phyloP scores from a whole-genome alignment of 495 filamentous ascomycete species.

The Penicillium antarcticum region DNA sequence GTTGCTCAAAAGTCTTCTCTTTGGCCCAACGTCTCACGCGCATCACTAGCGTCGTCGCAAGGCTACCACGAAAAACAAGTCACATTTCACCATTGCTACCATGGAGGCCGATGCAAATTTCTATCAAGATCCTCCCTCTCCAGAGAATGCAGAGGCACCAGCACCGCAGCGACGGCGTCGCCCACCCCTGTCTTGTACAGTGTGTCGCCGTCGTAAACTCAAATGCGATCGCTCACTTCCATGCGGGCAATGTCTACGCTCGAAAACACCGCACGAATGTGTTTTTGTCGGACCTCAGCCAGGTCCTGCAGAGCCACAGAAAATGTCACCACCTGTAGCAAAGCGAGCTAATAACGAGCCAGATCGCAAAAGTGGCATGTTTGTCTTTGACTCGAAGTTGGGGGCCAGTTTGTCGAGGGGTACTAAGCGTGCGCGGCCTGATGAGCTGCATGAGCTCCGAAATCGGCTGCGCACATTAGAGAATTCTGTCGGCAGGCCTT shows the following conservation, averaged over 20 bases:
- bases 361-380: slow-evolving; percentile 24
- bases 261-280: slow-evolving; percentile 35
- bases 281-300: slow-evolving; percentile 30
- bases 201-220: slow-evolving; percentile 64
- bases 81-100: background rate
- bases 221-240: slow-evolving; percentile 67
- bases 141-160: slow-evolving; percentile 8
- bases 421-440: slow-evolving; percentile 25
- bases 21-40: background rate
- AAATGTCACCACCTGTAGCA: slow-evolving; percentile 14
- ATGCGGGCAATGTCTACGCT: slow-evolving; percentile 62
- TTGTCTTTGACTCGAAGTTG: slow-evolving; percentile 39
- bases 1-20: no score
- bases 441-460: slow-evolving; percentile 35
- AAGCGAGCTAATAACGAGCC: slow-evolving; percentile 17
- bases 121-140: slow-evolving; percentile 2
- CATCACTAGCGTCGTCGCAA: slow-evolving; percentile 1
- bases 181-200: slow-evolving; percentile 40
- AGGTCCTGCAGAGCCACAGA: slow-evolving; percentile 3
- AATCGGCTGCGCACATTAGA: slow-evolving; percentile 30
- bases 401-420: slow-evolving; percentile 25
- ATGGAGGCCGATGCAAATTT: slow-evolving; percentile 2
- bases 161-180: slow-evolving; percentile 32
- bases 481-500: slow-evolving; percentile 22
- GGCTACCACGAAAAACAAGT: background rate